These are phyloP conservation scores for Olyra latifolia DNA, from an alignment of 176 grass and related monocot genomes.

Conservation along the genomic window DNA sequence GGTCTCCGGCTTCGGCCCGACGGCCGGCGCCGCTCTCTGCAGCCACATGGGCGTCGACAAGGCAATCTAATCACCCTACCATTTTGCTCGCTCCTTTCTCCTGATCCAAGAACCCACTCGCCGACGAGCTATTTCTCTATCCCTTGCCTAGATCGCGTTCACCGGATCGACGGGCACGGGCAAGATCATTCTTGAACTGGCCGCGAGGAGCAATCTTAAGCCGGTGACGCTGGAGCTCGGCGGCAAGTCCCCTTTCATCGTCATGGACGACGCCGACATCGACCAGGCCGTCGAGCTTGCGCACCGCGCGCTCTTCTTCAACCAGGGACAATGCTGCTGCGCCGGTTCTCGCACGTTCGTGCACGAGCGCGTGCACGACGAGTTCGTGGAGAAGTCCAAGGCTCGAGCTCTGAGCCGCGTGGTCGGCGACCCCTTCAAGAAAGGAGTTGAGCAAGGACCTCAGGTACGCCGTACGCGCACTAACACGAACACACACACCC, in stretches of 20 bases:
- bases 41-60: constrained; percentile 95
- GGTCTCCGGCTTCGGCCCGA: constrained; percentile 80
- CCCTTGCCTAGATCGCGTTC: constrained; percentile 60
- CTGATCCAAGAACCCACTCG: not conserved
- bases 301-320: constrained; percentile 88
- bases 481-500: not conserved
- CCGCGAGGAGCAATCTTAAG: constrained; percentile 95
- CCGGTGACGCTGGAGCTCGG: constrained; percentile 91
- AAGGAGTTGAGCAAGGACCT: constrained; percentile 88
- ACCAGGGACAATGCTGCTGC: constrained; percentile 99
- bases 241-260: constrained; percentile 87
- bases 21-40: constrained; percentile 81
- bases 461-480: no score
- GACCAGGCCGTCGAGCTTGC: constrained; percentile 91
- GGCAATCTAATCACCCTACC: constrained; percentile 28
- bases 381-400: constrained; percentile 95
- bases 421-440: constrained; percentile 88
- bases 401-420: constrained; percentile 65
- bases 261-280: constrained; percentile 87
- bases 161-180: constrained; percentile 85
- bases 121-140: not conserved
- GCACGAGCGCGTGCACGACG: constrained; percentile 83
- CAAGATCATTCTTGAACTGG: constrained; percentile 75
- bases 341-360: constrained; percentile 96
- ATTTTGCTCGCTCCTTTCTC: not conserved